These are phyloP conservation scores for Casuarina cunninghamiana DNA, from an alignment of 306 rosid genomes.

Conservation along the genomic window DNA sequence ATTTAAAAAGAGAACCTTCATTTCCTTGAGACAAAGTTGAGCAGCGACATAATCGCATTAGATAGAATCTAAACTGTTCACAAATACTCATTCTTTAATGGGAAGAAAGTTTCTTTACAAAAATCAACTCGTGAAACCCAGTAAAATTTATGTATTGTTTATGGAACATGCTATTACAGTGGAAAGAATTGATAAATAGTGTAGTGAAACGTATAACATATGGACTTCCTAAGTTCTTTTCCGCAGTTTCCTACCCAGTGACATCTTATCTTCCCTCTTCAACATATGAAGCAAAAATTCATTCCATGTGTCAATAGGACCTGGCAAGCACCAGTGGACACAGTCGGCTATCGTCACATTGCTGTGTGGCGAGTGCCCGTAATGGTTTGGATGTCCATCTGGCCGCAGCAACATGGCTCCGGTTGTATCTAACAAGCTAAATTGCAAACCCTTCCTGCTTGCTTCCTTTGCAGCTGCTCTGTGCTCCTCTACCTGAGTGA, in stretches of 20 bases:
- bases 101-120: neutral
- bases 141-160: neutral
- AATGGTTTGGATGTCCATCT: slow-evolving; percentile 86
- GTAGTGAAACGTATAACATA: neutral
- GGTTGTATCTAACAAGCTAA: slow-evolving; percentile 61
- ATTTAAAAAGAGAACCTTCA: too few species aligned
- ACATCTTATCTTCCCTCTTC: slow-evolving; percentile 29
- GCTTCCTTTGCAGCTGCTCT: slow-evolving; percentile 50
- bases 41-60: neutral
- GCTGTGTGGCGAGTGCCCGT: slow-evolving; percentile 44
- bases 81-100: neutral
- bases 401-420: slow-evolving; percentile 77
- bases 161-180: neutral
- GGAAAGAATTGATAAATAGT: neutral
- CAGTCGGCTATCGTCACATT: slow-evolving; percentile 61
- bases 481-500: slow-evolving; percentile 59
- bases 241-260: slow-evolving; percentile 13
- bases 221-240: neutral
- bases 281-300: slow-evolving; percentile 65
- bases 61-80: neutral
- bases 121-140: neutral
- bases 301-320: slow-evolving; percentile 91
- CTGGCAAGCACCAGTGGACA: slow-evolving; percentile 92
- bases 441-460: slow-evolving; percentile 45
- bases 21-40: neutral